Evolutionary conservation across 2,329 filamentous ascomycete genomes (phyloP).

Genomic region (Zymoseptoria ardabiliae): DNA sequence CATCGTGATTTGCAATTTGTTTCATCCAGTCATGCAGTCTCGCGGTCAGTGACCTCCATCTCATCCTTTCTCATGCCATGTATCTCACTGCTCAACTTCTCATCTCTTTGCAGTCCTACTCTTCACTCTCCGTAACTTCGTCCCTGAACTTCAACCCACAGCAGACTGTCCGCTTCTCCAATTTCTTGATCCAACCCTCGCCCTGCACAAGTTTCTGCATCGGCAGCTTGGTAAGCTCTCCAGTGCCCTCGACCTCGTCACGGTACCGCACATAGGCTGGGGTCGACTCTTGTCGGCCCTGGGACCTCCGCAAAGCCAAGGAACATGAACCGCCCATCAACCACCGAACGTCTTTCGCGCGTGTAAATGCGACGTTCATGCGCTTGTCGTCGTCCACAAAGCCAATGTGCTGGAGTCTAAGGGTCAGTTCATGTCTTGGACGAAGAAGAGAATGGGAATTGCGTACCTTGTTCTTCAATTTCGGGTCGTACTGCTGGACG

Average conservation of each 20-base stretch:
- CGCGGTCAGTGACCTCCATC: not conserved
- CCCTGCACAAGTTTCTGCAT: not conserved
- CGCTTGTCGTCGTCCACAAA: slow-evolving; percentile 12
- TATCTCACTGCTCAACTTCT: not conserved
- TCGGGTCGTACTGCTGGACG: slow-evolving; percentile 1
- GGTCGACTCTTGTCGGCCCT: not conserved
- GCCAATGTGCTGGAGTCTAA: not conserved
- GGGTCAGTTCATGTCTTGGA: not conserved
- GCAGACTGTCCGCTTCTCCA: not conserved
- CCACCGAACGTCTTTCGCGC: slow-evolving; percentile 10
- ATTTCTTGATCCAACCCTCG: slow-evolving; percentile 1
- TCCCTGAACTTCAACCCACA: not conserved
- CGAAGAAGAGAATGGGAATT: not conserved
- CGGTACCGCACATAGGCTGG: slow-evolving; percentile 5
- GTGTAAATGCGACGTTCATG: slow-evolving; percentile 14
- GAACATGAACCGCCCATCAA: slow-evolving; percentile 5
- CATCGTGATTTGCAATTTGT: not conserved
- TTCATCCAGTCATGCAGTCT: not conserved
- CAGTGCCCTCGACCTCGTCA: not conserved
- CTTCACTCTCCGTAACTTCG: not conserved
- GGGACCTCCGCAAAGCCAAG: not conserved
- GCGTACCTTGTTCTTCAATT: not conserved
- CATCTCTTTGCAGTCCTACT: not conserved
- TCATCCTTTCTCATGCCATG: not conserved
- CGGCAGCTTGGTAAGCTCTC: not conserved